These are phyloP conservation scores for Diaporthe longicolla DNA, from an alignment of 2,329 filamentous ascomycete genomes.

Conservation along the genomic window DNA sequence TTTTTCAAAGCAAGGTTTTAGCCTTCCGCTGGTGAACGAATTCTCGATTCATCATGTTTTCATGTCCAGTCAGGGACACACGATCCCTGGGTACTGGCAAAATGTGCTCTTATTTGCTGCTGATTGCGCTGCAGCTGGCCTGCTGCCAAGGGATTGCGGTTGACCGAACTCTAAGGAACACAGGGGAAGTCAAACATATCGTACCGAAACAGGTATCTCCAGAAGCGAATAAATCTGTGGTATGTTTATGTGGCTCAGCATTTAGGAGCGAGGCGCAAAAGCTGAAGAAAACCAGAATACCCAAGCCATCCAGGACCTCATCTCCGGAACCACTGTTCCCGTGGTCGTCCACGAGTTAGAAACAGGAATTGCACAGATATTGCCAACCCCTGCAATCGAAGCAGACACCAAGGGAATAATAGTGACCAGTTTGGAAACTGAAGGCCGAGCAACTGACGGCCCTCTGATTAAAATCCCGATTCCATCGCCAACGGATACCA, in stretches of 20 bases:
- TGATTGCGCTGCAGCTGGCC: slow-evolving; percentile 41
- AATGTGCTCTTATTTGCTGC: slow-evolving; percentile 38
- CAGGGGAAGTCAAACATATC: background rate
- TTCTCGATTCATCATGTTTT: slow-evolving; percentile 10
- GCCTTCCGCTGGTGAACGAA: background rate
- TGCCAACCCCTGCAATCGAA: slow-evolving; percentile 48
- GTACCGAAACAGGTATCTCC: background rate
- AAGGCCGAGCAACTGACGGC: slow-evolving; percentile 45
- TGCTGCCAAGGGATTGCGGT: slow-evolving; percentile 26
- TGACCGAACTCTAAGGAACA: background rate
- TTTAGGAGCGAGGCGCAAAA: background rate
- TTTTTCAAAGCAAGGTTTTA: background rate
- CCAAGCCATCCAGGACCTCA: slow-evolving; percentile 13
- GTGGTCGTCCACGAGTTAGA: slow-evolving; percentile 51
- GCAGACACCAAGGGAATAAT: slow-evolving; percentile 53
- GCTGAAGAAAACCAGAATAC: slow-evolving; percentile 33
- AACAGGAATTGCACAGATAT: slow-evolving; percentile 53
- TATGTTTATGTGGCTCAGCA: slow-evolving; percentile 12
- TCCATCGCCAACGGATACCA: slow-evolving; percentile 36
- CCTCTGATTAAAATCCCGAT: slow-evolving; percentile 46
- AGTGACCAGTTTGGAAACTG: slow-evolving; percentile 50
- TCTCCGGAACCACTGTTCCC: slow-evolving; percentile 44
- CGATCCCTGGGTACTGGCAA: background rate
- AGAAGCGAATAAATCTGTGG: slow-evolving; percentile 17
- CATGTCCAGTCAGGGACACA: slow-evolving; percentile 13